Conservation (phyloP, 768 basidiomycete genomes). For the Boletus patriciae region DNA sequence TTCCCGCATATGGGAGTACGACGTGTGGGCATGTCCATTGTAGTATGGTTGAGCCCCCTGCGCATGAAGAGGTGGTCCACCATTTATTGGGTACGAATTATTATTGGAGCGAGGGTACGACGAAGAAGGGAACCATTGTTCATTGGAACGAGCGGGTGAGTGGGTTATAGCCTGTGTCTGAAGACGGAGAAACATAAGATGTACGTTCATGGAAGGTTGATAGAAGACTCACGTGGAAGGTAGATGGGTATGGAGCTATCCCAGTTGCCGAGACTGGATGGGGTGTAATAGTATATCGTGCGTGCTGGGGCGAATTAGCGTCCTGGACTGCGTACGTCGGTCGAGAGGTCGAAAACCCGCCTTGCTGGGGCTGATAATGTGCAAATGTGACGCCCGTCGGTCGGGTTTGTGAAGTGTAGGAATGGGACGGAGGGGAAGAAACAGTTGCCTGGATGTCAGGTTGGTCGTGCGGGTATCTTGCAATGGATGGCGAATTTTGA, state of each 20-base stretch:
- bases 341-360: conserved; percentile 36
- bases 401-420: conserved; percentile 21
- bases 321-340: conserved; percentile 32
- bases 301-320: conserved; percentile 13
- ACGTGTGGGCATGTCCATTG: conserved; percentile 22
- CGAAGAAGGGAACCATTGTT: conserved; percentile 26
- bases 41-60: conserved; percentile 31
- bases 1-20: conserved; percentile 32
- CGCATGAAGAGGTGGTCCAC: conserved; percentile 13
- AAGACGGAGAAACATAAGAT: background rate
- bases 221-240: conserved; percentile 22
- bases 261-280: conserved; percentile 16
- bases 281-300: conserved; percentile 18
- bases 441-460: conserved; percentile 17
- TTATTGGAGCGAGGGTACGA: conserved; percentile 26
- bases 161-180: conserved; percentile 15
- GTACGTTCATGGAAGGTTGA: background rate
- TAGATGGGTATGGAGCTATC: conserved; percentile 25
- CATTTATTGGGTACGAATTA: conserved; percentile 20
- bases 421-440: conserved; percentile 16
- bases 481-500: conserved; percentile 12
- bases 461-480: conserved; percentile 27
- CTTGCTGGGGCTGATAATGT: conserved; percentile 39
- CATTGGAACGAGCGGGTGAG: conserved; percentile 19
- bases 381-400: conserved; percentile 35